These are phyloP conservation scores for Citrus reticulata DNA, from an alignment of 345 rosid species.

Conservation along the genomic window DNA sequence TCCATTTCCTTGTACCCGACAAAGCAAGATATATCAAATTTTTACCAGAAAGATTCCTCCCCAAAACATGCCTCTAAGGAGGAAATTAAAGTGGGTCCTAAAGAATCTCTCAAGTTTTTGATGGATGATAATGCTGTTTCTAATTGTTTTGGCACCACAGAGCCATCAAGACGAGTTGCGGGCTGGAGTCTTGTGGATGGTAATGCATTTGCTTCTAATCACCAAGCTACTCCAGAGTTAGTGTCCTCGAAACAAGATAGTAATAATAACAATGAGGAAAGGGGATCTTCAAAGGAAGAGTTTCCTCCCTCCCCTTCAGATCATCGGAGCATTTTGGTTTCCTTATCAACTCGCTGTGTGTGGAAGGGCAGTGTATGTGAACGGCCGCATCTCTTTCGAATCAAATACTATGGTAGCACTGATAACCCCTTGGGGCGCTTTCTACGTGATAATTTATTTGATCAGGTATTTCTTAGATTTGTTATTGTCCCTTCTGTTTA, in stretches of 20 bases:
- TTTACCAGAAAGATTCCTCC: slow-evolving; percentile 12
- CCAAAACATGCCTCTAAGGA: slow-evolving; percentile 22
- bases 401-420: slow-evolving; percentile 90
- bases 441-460: slow-evolving; percentile 83
- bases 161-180: slow-evolving; percentile 19
- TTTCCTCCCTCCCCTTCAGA: slow-evolving; percentile 90
- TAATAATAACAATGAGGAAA: slow-evolving; percentile 34
- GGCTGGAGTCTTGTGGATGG: slow-evolving; percentile 19
- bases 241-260: slow-evolving; percentile 29
- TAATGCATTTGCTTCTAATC: slow-evolving; percentile 19
- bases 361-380: slow-evolving; percentile 95
- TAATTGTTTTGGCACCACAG: slow-evolving; percentile 18
- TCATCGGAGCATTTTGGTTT: slow-evolving; percentile 96
- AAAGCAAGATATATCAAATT: slow-evolving; percentile 15
- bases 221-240: slow-evolving; percentile 16
- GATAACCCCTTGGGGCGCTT: slow-evolving; percentile 94
- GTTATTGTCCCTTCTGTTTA: background rate
- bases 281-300: slow-evolving; percentile 63
- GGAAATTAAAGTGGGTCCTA: slow-evolving; percentile 28
- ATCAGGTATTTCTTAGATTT: slow-evolving; percentile 52
- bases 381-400: slow-evolving; percentile 79
- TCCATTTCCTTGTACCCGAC: slow-evolving; percentile 15
- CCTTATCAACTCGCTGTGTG: slow-evolving; percentile 86
- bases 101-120: slow-evolving; percentile 27
- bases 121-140: slow-evolving; percentile 15